Evolutionary conservation across 2,329 filamentous ascomycete genomes (phyloP).

Genomic region (Delphinella strobiligena): DNA sequence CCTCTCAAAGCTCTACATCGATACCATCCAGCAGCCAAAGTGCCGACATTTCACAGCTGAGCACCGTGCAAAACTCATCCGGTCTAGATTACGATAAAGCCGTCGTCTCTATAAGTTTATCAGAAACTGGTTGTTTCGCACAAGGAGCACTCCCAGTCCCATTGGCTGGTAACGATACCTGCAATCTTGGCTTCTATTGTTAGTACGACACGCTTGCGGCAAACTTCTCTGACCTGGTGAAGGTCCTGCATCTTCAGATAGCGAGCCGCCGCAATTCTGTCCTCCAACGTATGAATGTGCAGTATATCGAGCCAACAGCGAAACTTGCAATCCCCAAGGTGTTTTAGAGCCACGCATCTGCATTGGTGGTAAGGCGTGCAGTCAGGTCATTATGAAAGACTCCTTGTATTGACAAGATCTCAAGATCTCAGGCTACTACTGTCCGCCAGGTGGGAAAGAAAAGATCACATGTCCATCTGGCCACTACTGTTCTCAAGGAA

Average conservation of each 20-base stretch:
- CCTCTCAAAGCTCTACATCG: too few species aligned
- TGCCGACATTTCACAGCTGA: background rate
- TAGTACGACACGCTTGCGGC: constrained; percentile 2
- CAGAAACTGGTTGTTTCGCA: constrained; percentile 14
- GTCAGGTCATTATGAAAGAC: too few species aligned
- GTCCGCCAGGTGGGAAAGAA: constrained; percentile 31
- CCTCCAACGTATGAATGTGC: constrained; percentile 17
- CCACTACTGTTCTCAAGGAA: constrained; percentile 41
- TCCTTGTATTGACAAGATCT: background rate
- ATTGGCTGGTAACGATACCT: constrained; percentile 18
- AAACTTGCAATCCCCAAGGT: constrained; percentile 22
- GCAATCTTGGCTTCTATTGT: constrained; percentile 17
- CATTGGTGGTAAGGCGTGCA: constrained; percentile 28
- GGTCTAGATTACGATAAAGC: background rate
- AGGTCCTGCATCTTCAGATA: constrained; percentile 6
- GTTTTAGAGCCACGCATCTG: constrained; percentile 41
- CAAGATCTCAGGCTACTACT: constrained; percentile 24
- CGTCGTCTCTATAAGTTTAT: constrained; percentile 9
- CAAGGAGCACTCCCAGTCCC: constrained; percentile 17
- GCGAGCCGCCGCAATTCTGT: constrained; percentile 20
- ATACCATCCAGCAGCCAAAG: background rate
- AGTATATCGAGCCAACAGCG: constrained; percentile 11
- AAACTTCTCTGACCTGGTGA: background rate
- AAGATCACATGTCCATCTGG: constrained; percentile 34
- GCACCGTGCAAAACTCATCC: background rate